phyloP scores from a whole-genome alignment of 331 rosid species.

The Pyracantha coccinea region DNA sequence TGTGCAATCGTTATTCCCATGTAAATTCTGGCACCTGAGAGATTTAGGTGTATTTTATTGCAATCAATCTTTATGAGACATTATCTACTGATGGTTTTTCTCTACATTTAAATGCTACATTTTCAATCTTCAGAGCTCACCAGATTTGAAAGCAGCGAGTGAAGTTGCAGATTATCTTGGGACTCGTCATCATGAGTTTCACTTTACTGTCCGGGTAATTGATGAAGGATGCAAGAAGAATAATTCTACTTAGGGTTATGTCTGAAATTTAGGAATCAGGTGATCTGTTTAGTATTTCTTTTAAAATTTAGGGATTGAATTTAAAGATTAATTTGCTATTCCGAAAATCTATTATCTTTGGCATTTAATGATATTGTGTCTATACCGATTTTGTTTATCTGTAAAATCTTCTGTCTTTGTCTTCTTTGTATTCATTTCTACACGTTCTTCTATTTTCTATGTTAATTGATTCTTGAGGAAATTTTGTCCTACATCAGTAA shows the following conservation, averaged over 20 bases:
- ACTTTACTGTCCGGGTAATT: conserved; percentile 91
- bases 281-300: not conserved
- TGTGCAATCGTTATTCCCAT: not conserved
- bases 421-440: not conserved
- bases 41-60: not conserved
- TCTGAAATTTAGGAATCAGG: not conserved
- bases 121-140: conserved; percentile 66
- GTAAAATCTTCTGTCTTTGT: not conserved
- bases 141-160: conserved; percentile 87
- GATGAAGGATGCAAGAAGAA: not conserved
- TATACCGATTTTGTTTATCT: not conserved
- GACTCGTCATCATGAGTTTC: conserved; percentile 80
- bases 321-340: not conserved
- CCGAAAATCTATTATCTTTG: not conserved
- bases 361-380: not conserved
- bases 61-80: not conserved
- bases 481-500: not conserved
- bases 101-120: conserved; percentile 10
- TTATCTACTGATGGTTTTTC: not conserved
- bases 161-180: conserved; percentile 95
- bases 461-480: not conserved
- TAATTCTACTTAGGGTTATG: not conserved
- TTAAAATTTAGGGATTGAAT: not conserved
- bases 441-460: too few species aligned
- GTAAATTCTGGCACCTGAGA: not conserved